These are phyloP conservation scores for Artemisia annua DNA, from an alignment of 129 eudicot species.

Conservation along the genomic window DNA sequence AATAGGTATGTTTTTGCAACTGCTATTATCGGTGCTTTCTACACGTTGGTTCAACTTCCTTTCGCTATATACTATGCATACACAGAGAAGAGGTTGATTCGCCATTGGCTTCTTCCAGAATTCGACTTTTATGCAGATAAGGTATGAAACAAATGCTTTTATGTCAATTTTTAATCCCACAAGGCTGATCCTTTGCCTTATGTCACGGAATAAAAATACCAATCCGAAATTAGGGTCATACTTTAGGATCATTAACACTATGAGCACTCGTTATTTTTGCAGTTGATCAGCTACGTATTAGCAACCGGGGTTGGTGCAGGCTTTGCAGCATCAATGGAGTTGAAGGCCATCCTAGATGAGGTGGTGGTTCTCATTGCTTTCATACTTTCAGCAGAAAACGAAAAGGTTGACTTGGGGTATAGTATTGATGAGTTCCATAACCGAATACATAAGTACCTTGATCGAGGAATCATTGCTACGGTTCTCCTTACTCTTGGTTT, in stretches of 20 bases:
- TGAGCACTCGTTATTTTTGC: conserved; percentile 1
- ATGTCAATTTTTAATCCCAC: not conserved
- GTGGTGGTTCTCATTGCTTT: not conserved
- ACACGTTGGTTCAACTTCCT: conserved; percentile 47
- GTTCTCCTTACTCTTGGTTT: conserved; percentile 41
- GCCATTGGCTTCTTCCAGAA: conserved; percentile 29
- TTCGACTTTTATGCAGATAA: conserved; percentile 51
- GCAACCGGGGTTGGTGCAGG: conserved; percentile 59
- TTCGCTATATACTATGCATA: conserved; percentile 42
- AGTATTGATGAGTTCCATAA: not conserved
- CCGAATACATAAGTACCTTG: conserved; percentile 16
- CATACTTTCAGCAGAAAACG: not conserved
- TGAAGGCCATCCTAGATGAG: conserved; percentile 2
- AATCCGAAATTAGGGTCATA: not conserved
- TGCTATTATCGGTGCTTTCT: conserved; percentile 39
- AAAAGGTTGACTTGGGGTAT: not conserved
- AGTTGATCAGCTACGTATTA: conserved; percentile 39
- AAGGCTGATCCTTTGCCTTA: too few relatives aligned
- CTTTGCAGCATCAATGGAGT: conserved; percentile 42
- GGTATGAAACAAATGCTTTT: conserved; percentile 18
- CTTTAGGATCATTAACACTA: not conserved
- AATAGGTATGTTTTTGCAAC: conserved; percentile 45
- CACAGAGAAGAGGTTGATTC: conserved; percentile 42
- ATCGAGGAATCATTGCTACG: conserved; percentile 31
- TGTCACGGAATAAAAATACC: not conserved